A percentile compares a stretch with the other conserved stretches of the same genome.
These are phyloP conservation scores for Herpetomonas tarakana DNA, from an alignment of 208 protist genomes.

Conservation along the genomic window DNA sequence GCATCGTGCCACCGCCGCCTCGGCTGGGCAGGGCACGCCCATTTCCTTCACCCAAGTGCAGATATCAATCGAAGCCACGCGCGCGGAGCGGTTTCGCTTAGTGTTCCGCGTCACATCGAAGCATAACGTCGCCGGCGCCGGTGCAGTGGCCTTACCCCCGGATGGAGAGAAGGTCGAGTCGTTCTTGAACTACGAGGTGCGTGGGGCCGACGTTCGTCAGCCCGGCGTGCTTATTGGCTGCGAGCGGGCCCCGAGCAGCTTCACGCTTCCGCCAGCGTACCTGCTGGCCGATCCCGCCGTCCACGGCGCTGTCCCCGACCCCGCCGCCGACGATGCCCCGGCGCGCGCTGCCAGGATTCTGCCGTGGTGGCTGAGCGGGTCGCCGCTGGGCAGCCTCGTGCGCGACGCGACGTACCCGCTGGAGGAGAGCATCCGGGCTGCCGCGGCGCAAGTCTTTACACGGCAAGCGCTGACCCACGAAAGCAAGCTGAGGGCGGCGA, in stretches of 20 bases:
- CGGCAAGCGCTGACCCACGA: constrained; percentile 35
- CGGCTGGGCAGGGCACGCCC: neutral
- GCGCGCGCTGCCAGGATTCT: constrained; percentile 18
- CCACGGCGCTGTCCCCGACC: constrained; percentile 1
- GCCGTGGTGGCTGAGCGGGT: constrained; percentile 75
- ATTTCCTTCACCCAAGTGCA: constrained; percentile 15
- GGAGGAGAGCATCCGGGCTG: constrained; percentile 29
- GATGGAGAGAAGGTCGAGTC: constrained; percentile 21
- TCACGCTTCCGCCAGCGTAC: constrained; percentile 25
- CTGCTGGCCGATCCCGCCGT: constrained; percentile 37
- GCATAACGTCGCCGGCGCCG: neutral
- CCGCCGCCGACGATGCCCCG: neutral
- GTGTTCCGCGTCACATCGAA: neutral
- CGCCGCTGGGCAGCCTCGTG: constrained; percentile 37
- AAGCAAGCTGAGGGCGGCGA: constrained; percentile 25
- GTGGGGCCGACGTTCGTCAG: constrained; percentile 28
- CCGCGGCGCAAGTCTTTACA: constrained; percentile 38
- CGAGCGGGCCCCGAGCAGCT: constrained; percentile 38
- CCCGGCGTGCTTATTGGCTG: constrained; percentile 78
- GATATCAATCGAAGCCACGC: constrained; percentile 31
- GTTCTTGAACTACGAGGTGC: constrained; percentile 49
- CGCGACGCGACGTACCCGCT: constrained; percentile 51
- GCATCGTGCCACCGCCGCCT: neutral
- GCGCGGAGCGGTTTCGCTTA: neutral
- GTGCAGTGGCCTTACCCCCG: neutral